Evolutionary conservation across 2,329 filamentous ascomycete species (phyloP).

Genomic region (Nothophoma quercina): DNA sequence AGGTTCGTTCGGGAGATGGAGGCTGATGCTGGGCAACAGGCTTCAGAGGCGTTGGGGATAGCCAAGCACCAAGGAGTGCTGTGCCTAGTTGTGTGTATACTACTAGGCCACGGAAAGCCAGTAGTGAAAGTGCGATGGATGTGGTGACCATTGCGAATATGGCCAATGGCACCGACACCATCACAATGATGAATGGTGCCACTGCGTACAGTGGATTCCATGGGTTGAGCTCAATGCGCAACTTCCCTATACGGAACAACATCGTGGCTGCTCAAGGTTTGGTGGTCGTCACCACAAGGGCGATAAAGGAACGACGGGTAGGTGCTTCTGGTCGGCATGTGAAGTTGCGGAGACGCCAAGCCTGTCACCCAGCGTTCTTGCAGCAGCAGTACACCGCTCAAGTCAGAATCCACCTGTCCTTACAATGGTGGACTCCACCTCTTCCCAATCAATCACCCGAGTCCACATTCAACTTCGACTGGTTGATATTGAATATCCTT

Average conservation of each 20-base stretch:
- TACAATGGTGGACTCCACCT: not conserved
- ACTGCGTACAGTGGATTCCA: slow-evolving; percentile 45
- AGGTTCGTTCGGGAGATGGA: slow-evolving; percentile 26
- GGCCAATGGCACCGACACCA: slow-evolving; percentile 50
- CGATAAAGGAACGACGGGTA: slow-evolving; percentile 1
- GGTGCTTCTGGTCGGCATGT: slow-evolving; percentile 23
- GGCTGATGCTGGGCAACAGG: slow-evolving; percentile 10
- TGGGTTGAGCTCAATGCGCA: slow-evolving; percentile 26
- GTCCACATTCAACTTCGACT: no score
- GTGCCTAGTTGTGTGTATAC: slow-evolving; percentile 54
- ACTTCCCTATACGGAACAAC: slow-evolving; percentile 23
- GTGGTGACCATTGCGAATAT: slow-evolving; percentile 51
- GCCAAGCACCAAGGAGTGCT: slow-evolving; percentile 49
- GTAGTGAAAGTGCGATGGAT: slow-evolving; percentile 47
- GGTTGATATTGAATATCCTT: no score
- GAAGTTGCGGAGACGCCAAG: slow-evolving; percentile 25
- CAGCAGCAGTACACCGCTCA: not conserved
- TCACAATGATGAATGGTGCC: slow-evolving; percentile 46
- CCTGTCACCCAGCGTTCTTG: not conserved
- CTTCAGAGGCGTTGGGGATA: slow-evolving; percentile 38
- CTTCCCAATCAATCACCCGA: not conserved
- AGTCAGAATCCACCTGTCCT: not conserved
- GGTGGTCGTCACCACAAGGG: not conserved
- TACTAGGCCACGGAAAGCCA: slow-evolving; percentile 50
- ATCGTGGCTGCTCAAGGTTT: slow-evolving; percentile 11